Evolutionary conservation across 2,329 filamentous ascomycete genomes (phyloP), one percentile per base, ranked within the genome.

Genomic region (Pestalotiopsis sp.): DNA sequence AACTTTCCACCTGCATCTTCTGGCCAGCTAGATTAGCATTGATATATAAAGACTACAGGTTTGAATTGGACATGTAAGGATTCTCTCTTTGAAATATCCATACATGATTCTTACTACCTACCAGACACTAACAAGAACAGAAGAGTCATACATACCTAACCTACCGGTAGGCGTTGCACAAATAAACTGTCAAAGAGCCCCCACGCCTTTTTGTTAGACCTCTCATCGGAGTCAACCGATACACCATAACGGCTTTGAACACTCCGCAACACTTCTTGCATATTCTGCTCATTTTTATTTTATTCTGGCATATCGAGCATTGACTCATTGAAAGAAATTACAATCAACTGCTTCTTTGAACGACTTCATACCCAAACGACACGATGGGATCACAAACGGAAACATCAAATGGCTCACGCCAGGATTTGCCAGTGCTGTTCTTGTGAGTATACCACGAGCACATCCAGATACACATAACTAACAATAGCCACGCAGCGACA

Each of bases 401-500:
- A 68, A 69, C 73, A 39, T 56, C 69, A 66, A 68, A 77, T 73
- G 70, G 73, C 72, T 69, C 72, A 23, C 14, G 71, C 41, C 41
- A 70, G 23, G 72, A 73, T 12, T 76, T 74, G 65, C 76, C 79
- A 49, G 82, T 85, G 62, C 78, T 84, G 45, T 85, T 84, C 74
- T 85, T 85, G 83, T 84, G 69, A 79, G 81, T 72, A 25, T 25
- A 9, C 9, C 3, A n/a, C 5, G 17, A n/a, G 4, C 17, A 20
- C 9, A 36, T n/a, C 39, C 3, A 6, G 12, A 23, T 13, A 4
- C 7, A 4, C 27, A 20, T 62, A n/a, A 14, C 39, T 17, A 2
- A 61, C 14, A 9, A 67, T 11, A 36, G 23, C 88, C 90, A 79
- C 90, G 89, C 80, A 98, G 98, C 78, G 96, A 99, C 79, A 98